Percentiles rank a stretch among this genome's conserved stretches.
phyloP scores from a whole-genome alignment of 257 asterid genomes.

The Solanum appendiculatum region DNA sequence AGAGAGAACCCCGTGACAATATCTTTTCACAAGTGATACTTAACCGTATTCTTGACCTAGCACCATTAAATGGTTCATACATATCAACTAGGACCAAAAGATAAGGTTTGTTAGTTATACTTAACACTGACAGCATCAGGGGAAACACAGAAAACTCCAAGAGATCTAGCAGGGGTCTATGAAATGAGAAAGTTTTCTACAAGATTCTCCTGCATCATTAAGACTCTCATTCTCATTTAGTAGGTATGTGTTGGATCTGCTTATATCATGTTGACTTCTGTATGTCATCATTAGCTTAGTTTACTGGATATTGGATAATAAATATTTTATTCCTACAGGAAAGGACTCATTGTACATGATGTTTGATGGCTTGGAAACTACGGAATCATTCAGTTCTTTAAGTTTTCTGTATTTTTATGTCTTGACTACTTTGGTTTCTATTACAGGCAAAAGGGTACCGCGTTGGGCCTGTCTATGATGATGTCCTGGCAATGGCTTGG shows the following conservation, averaged over 20 bases:
- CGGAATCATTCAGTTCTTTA: background rate
- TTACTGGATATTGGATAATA: background rate
- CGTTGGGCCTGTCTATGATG: constrained; percentile 99
- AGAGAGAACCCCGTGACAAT: background rate
- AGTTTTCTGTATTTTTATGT: background rate
- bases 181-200: background rate
- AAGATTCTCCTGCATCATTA: background rate
- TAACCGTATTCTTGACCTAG: background rate
- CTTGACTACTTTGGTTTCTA: constrained; percentile 5
- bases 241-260: background rate
- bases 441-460: constrained; percentile 96
- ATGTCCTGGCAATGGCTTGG: constrained; percentile 99
- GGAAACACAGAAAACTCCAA: background rate
- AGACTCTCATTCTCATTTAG: background rate
- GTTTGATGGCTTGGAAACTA: background rate
- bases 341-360: background rate
- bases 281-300: background rate
- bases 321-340: background rate
- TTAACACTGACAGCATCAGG: background rate
- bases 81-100: background rate
- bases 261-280: background rate
- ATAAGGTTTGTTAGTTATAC: background rate
- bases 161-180: background rate
- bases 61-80: background rate
- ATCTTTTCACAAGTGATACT: background rate